Base-by-base conservation (phyloP, 2,329 filamentous ascomycete genomes). In the Exophiala viscosa region DNA sequence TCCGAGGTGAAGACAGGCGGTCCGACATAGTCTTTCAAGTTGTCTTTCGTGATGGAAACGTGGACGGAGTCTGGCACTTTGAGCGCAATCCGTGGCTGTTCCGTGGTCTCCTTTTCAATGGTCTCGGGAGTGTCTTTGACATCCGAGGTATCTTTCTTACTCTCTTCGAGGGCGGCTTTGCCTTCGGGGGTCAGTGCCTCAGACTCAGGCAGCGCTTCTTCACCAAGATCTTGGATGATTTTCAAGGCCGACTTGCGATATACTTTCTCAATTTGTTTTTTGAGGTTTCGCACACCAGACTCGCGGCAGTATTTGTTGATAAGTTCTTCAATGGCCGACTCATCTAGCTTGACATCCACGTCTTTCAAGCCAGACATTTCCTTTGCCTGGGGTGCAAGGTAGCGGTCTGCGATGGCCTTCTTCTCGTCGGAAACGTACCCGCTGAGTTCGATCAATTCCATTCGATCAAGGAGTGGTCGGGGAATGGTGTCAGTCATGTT, bases 401-500 rank as follows among this genome's bases (percentile, higher is more conserved):
- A 99, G 60, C 84, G 83, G 67, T 99, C 87, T 3, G 93, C 93
- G 65, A 99, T 99, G 2, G 93, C 92, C 84, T 95, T 96, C 80
- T 99, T 99, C 78, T 99, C 93, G 60, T 99, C 92, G 0, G 92
- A 85, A 45, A 99, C 92, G 66, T 99, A 99, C 9, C 93, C 93
- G 33, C 92, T 97, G 2, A 99, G 80, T 58, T 95, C 85, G 62
- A 99, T 99, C 64, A 97, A 84, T 70, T 99, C 93, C 93, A 99
- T 99, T 62, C 93, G 86, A 68, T 99, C 93, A 13, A 97, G 80
- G 0, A 99, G 79, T 2, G 93, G 95, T 38, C 91, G 83, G 13
- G 93, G 93, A 57, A 99, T 99, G 0, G 93, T 99, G 65, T 99
- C 93, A 0, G 91, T 96, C 86, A 97, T 95, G 70, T 99, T 99